phyloP scores from a whole-genome alignment of 345 rosid species.

The rapeseed (Brassica napus) region Da-Ae NC_063437.1:20986001-20986500 shows the following conservation, averaged over 20 bases:
- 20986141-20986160: background rate
- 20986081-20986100: slow-evolving; percentile 33
- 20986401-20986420: slow-evolving; percentile 6
- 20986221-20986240: background rate
- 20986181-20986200: background rate
- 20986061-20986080: slow-evolving; percentile 30
- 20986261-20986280: background rate
- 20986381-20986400: slow-evolving; percentile 3
- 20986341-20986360: slow-evolving; percentile 27
- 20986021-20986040: slow-evolving; percentile 18
- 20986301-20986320: background rate
- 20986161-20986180: background rate
- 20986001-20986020: background rate
- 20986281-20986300: too few relatives aligned
- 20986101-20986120: slow-evolving; percentile 24
- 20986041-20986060: slow-evolving; percentile 43
- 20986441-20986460: background rate
- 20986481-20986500: slow-evolving; percentile 23
- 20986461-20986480: slow-evolving; percentile 1
- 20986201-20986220: slow-evolving; percentile 1
- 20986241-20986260: background rate
- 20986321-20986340: slow-evolving; percentile 8
- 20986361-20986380: slow-evolving; percentile 24
- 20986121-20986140: background rate
- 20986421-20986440: slow-evolving; percentile 28